phyloP scores from a whole-genome alignment of 305 asterid species.

The Solanum hybrid region DNA sequence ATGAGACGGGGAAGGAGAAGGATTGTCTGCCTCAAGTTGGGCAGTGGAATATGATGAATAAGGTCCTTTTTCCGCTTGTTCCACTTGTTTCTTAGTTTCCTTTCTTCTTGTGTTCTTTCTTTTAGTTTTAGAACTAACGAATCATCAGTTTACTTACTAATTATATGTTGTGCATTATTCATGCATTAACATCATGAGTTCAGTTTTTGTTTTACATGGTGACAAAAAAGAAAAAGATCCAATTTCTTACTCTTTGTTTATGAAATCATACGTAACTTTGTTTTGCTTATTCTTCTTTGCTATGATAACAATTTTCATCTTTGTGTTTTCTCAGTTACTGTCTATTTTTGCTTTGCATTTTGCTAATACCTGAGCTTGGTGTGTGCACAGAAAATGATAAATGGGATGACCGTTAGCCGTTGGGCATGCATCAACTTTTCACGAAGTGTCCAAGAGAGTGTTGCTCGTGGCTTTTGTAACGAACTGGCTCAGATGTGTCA shows the following conservation, averaged over 20 bases:
- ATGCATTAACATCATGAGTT: background rate
- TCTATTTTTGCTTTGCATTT: background rate
- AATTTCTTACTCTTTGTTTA: background rate
- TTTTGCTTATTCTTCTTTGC: background rate
- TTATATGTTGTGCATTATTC: background rate
- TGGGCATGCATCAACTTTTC: slow-evolving; percentile 99
- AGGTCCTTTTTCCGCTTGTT: slow-evolving; percentile 38
- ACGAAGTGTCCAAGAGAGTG: slow-evolving; percentile 83
- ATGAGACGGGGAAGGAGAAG: slow-evolving; percentile 86
- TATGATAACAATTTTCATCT: background rate
- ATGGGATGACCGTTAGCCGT: slow-evolving; percentile 88
- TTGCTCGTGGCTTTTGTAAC: slow-evolving; percentile 91
- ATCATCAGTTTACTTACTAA: background rate
- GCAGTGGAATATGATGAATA: slow-evolving; percentile 99
- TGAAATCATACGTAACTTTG: background rate
- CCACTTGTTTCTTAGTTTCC: background rate
- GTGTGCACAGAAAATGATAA: slow-evolving; percentile 80
- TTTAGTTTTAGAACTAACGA: background rate
- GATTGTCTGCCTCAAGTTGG: slow-evolving; percentile 98
- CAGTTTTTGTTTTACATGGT: background rate
- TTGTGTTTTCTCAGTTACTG: background rate
- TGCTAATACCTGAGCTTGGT: background rate
- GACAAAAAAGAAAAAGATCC: background rate
- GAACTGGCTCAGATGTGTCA: slow-evolving; percentile 98
- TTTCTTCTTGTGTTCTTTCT: background rate